Base-by-base conservation (phyloP, 441 rosid species). In the Geranium incanum region DNA sequence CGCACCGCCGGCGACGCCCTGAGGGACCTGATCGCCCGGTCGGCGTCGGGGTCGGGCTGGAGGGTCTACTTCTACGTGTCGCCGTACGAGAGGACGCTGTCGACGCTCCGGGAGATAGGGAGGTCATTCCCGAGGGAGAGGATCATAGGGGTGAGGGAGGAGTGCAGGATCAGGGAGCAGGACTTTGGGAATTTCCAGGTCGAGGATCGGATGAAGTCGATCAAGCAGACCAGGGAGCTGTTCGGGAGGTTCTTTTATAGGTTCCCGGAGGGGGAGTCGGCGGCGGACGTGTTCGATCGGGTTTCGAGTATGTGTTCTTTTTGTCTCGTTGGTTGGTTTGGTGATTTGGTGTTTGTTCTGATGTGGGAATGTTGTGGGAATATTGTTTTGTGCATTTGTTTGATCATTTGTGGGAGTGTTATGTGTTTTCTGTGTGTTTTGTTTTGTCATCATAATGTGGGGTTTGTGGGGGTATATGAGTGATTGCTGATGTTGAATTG, bases 161-260 rank as follows among this genome's bases (percentile, higher is more conserved):
- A 95, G 85, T 88, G 97, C 52, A 79, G 99, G 60, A 78, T 95
- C 12, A 72, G 99, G 59, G 99, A 95, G 68, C 98, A 95, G 79
- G 99, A 95, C 80, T 95, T 95, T 69, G 99, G 98, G 73, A 95
- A 95, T 73, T 95, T 95, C n/a, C 98, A 95, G 89, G 91, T 92
- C 0, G 74, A 78, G 73, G 99, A 92, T 79, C 75, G 97, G 68
- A 95, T 95, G 98, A 83, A 82, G 74, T 80, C 41, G 43, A 83
- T 89, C 28, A 92, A 90, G 72, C 87, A 84, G 83, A 81, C 85
- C 0, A 78, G 98, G 69, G 89, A 88, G 79, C 78, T 83, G 36
- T 95, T 92, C 74, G 99, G 97, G 1, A 80, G 98, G 33, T 95
- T 95, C 70, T 95, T 85, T 66, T 92, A 88, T 71, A 85, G 99